A percentile compares a stretch with the other conserved stretches of the same genome.
phyloP scores from a whole-genome alignment of 2,329 filamentous ascomycete species.

The Ophiostoma himal-ulmi region DNA sequence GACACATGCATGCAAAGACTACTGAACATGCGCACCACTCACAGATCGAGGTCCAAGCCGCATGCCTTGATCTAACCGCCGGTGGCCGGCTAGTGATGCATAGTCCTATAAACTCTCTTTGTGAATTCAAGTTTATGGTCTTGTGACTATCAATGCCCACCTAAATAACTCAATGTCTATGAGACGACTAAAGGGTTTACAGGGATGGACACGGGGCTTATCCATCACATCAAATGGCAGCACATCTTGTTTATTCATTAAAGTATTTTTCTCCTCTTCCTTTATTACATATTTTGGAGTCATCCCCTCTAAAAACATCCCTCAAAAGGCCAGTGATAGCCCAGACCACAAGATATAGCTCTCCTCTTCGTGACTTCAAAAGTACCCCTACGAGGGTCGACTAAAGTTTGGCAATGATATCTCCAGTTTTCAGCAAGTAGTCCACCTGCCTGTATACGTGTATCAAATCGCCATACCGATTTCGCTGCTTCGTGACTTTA shows the following conservation, averaged over 20 bases:
- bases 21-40: slow-evolving; percentile 6
- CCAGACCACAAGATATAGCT: too few species aligned
- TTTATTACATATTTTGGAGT: background rate
- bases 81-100: background rate
- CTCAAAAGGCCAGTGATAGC: too few species aligned
- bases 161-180: background rate
- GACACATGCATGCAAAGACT: background rate
- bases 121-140: background rate
- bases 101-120: background rate
- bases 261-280: too few species aligned
- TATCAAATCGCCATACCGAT: too few species aligned
- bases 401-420: too few species aligned
- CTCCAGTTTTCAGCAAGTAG: too few species aligned
- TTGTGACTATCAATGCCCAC: background rate
- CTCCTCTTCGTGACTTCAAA: too few species aligned
- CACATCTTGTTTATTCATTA: background rate
- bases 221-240: background rate
- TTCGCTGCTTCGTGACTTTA: too few species aligned
- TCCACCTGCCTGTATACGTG: too few species aligned
- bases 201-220: background rate
- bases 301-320: background rate
- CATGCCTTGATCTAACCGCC: background rate
- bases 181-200: background rate
- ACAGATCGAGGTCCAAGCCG: background rate
- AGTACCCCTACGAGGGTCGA: too few species aligned